Evolutionary conservation across 2,329 filamentous ascomycete species (phyloP), one percentile per base, ranked within the genome.

Genomic region (Sarocladium brachiariae): DNA sequence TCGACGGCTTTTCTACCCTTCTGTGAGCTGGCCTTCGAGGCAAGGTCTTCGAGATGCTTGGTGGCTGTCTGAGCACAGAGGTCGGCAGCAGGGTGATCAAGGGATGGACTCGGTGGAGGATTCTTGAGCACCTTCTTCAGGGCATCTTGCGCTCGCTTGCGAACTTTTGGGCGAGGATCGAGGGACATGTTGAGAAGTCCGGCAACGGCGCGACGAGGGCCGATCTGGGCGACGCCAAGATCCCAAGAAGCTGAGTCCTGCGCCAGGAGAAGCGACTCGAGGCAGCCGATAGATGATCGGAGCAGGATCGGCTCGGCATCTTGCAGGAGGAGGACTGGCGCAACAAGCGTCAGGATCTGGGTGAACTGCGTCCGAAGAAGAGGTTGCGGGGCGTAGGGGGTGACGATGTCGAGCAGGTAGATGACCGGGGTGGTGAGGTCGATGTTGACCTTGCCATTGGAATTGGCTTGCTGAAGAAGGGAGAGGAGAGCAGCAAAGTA

Each of bases 401-500:
- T 93, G 59, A 96, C 81, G 58, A 95, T 76, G 69, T 99, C 92
- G 72, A 99, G 89, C 14, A 99, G 84, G 69, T 99, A 99, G 59
- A 99, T 87, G 57, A 95, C 86, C 2, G 92, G 88, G 19, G 87
- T 83, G 27, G 88, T 86, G 54, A 95, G 75, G 56, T 95, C 89
- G 65, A 88, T 87, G 65, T 92, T 92, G 51, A 87, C 74, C 50
- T 82, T 81, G 49, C 82, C 85, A 56, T 70, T 75, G 34, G 77
- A 81, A 50, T 87, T 78, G 24, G 89, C 85, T 69, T 95, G 87
- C 60, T 83, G 81, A 2, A 99, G 80, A 3, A 99, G 79, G 33
- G 91, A 89, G 41, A 99, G 78, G 4, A 99, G 81, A n/a, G 93
- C 91, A 14, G 91, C 91, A 64, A 97, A 96, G 71, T 97, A 99